These are phyloP conservation scores for Coniella vitis DNA, from an alignment of 2,329 filamentous ascomycete species.

Conservation along the genomic window DNA sequence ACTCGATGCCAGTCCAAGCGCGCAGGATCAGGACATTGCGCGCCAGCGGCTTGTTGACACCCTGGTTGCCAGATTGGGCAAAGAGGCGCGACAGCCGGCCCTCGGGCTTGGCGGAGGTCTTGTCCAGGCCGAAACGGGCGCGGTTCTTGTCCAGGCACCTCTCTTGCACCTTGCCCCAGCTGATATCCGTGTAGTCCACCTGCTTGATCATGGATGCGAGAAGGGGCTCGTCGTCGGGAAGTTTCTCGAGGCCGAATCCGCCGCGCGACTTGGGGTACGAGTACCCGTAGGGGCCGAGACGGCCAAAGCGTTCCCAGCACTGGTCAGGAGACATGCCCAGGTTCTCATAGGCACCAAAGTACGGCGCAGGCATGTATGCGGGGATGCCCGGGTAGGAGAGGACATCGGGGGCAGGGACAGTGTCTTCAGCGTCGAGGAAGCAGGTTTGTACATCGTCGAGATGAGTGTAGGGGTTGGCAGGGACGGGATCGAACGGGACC, in stretches of 20 bases:
- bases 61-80: constrained; percentile 14
- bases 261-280: constrained; percentile 55
- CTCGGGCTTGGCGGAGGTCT: constrained; percentile 5
- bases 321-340: constrained; percentile 55
- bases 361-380: constrained; percentile 50
- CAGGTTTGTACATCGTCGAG: constrained; percentile 28
- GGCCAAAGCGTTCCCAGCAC: constrained; percentile 62
- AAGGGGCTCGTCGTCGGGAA: constrained; percentile 53
- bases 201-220: constrained; percentile 37
- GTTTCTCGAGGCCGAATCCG: constrained; percentile 53
- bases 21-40: constrained; percentile 71
- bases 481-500: constrained; percentile 6
- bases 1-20: constrained; percentile 68
- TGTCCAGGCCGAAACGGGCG: constrained; percentile 48
- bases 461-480: constrained; percentile 9
- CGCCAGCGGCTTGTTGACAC: constrained; percentile 17
- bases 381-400: constrained; percentile 55
- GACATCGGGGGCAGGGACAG: constrained; percentile 42
- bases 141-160: constrained; percentile 60
- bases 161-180: constrained; percentile 66
- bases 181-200: constrained; percentile 55
- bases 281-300: constrained; percentile 63
- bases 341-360: constrained; percentile 56
- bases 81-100: constrained; percentile 11
- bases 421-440: constrained; percentile 44